Percentiles rank a stretch among this genome's conserved stretches.
Evolutionary conservation across 108 stramenopile genomes (phyloP).

Genomic region (Nannochloropsis salina): DNA sequence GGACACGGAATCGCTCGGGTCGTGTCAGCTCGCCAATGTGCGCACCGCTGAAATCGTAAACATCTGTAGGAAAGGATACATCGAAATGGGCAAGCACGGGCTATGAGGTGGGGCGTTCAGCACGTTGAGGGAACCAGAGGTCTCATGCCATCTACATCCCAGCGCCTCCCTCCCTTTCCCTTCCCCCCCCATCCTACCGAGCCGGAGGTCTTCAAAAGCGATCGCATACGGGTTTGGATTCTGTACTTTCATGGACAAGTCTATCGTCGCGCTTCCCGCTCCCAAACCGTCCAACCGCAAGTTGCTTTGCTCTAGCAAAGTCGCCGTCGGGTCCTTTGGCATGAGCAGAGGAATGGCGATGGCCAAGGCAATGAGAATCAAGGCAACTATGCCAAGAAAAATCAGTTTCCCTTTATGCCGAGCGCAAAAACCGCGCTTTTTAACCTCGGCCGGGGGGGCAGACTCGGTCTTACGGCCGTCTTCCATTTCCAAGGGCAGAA

Average conservation of each 20-base stretch:
- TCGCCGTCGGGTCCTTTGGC: background rate
- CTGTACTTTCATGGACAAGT: background rate
- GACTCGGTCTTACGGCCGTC: background rate
- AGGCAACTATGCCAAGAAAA: background rate
- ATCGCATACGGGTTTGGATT: background rate
- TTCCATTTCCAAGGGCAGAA: background rate
- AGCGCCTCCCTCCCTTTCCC: background rate
- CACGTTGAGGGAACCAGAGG: no score
- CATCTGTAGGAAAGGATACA: background rate
- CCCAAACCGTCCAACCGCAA: background rate
- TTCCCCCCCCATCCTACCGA: background rate
- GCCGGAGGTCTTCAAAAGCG: background rate
- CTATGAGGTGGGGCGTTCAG: no score
- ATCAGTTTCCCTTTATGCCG: background rate
- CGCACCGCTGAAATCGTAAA: constrained; percentile 5
- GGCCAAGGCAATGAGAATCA: background rate
- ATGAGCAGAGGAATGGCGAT: constrained; percentile 3
- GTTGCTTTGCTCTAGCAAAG: constrained; percentile 20
- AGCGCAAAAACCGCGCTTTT: background rate
- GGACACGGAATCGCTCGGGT: background rate
- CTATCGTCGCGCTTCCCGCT: constrained; percentile 8
- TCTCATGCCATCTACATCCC: no score
- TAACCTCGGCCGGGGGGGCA: background rate
- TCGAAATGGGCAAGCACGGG: no score
- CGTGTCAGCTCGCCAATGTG: background rate